Base-by-base conservation (phyloP, 306 rosid species). In the Cicer cuneatum region DNA sequence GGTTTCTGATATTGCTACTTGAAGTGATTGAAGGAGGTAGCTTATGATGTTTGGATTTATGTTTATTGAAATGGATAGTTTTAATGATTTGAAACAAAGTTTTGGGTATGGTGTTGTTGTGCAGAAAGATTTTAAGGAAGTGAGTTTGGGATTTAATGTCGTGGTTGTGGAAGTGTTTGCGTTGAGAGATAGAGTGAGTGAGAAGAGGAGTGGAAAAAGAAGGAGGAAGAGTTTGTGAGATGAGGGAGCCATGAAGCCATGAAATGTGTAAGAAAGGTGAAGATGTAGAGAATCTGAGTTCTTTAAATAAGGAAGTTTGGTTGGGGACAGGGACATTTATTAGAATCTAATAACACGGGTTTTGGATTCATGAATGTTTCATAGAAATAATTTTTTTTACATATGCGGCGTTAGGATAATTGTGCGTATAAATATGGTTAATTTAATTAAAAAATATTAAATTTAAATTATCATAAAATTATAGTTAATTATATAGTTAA, bases 201-300 rank as follows among this genome's bases (percentile, higher is more conserved):
- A 73, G 66, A 69, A 79, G 81, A 83, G 41, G 56, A 81, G 62
- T 33, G 79, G 12, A 4, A 77, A 61, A 39, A 85, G 76, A 21
- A 88, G 59, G 46, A 83, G 42, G 11, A 80, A 16, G 48, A 71
- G 71, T 60, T 81, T 83, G 10, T 64, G 79, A 40, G 57, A 59
- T 18, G 81, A 69, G 74, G 85, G 73, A 81, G 89, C 92, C 97
- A 91, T 89, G 69, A 75, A 81, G 89, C 92, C 97, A 91, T 89
- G 69, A 66, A 70, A 65, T 48, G 52, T 35, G 4, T 4, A 9
- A 41, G 59, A 78, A 54, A 80, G 60, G 8, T 6, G 7, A 63
- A 48, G 3, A 62, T 37, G 12, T 21, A 15, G 13, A 62, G 69
- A 14, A 53, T 52, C 62, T 68, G 47, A 48, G 7, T 5, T 24